Percentiles rank a stretch among this genome's conserved stretches.
Evolutionary conservation across 2,329 filamentous ascomycete species (phyloP).

Genomic region (Talaromyces sp.): DNA sequence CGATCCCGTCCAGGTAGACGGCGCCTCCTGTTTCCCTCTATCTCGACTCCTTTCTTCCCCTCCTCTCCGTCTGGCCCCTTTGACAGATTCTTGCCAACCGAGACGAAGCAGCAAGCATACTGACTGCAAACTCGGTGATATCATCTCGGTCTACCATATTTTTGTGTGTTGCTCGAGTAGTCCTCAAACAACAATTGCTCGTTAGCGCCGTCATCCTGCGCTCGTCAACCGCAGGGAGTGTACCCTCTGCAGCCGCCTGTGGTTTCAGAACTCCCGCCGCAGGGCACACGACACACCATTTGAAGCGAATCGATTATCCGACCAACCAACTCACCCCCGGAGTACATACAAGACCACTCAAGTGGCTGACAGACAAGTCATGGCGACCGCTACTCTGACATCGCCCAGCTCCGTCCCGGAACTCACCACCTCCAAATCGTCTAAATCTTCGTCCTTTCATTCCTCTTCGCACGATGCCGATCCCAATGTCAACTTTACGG

Average conservation of each 20-base stretch:
- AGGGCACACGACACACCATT: slow-evolving; percentile 2
- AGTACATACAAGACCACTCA: not conserved
- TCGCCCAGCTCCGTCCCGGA: slow-evolving; percentile 68
- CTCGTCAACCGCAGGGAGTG: not conserved
- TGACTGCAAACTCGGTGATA: not conserved
- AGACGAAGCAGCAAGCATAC: not conserved
- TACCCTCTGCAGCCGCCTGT: not conserved
- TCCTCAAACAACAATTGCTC: not conserved
- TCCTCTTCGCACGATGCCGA: slow-evolving; percentile 76
- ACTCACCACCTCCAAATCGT: slow-evolving; percentile 80
- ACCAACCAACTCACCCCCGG: not conserved
- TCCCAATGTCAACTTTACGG: slow-evolving; percentile 61
- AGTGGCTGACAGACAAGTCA: not conserved
- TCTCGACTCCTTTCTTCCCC: slow-evolving; percentile 17
- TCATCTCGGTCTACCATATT: not conserved
- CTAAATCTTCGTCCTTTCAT: slow-evolving; percentile 83
- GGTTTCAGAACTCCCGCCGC: not conserved
- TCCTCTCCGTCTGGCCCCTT: slow-evolving; percentile 18
- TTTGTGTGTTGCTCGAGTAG: not conserved
- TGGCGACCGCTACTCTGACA: slow-evolving; percentile 15
- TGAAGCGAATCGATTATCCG: not conserved
- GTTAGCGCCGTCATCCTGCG: not conserved
- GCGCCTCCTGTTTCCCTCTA: slow-evolving; percentile 18
- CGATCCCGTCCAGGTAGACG: slow-evolving; percentile 15
- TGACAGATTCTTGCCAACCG: not conserved